Percentiles rank a stretch among this genome's conserved stretches.
Conservation (phyloP, 1,139 yeast species). For the Citeromyces hawaiiensis region DNA sequence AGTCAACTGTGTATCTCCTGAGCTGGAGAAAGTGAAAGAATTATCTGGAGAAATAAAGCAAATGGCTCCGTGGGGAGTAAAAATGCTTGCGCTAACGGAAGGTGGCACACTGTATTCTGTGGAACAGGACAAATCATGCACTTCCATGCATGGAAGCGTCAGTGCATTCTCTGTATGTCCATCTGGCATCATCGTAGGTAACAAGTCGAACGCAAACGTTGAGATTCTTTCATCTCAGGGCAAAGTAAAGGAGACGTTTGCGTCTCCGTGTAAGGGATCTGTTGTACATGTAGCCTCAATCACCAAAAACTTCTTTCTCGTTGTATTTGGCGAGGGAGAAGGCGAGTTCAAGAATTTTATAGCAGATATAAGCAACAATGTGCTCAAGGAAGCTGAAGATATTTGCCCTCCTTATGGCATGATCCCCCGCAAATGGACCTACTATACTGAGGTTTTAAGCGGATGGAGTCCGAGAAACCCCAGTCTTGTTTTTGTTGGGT, state of each 20-base stretch:
- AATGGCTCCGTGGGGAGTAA: neutral
- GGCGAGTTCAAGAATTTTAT: neutral
- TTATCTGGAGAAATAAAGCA: neutral
- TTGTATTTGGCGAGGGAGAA: neutral
- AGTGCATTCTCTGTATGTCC: neutral
- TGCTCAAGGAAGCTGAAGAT: constrained; percentile 15
- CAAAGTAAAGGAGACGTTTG: neutral
- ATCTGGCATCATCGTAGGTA: neutral
- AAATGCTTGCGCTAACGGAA: neutral
- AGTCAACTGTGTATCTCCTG: neutral
- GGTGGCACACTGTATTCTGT: neutral
- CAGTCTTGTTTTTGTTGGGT: constrained; percentile 29
- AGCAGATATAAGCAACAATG: neutral
- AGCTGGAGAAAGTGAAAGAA: neutral
- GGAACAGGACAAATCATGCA: neutral
- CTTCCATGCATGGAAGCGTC: neutral
- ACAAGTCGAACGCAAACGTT: neutral
- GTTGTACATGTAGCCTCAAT: neutral
- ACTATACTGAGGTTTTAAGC: constrained; percentile 28
- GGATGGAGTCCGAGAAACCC: constrained; percentile 28
- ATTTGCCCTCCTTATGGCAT: constrained; percentile 50
- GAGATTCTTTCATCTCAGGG: neutral
- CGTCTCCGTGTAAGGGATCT: neutral
- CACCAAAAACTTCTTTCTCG: neutral
- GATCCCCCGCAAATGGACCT: constrained; percentile 30